Percentiles rank a stretch among this genome's conserved stretches.
These are phyloP conservation scores for Picea engelmannii DNA, from an alignment of 83 land plant species.

Conservation along the genomic window DNA sequence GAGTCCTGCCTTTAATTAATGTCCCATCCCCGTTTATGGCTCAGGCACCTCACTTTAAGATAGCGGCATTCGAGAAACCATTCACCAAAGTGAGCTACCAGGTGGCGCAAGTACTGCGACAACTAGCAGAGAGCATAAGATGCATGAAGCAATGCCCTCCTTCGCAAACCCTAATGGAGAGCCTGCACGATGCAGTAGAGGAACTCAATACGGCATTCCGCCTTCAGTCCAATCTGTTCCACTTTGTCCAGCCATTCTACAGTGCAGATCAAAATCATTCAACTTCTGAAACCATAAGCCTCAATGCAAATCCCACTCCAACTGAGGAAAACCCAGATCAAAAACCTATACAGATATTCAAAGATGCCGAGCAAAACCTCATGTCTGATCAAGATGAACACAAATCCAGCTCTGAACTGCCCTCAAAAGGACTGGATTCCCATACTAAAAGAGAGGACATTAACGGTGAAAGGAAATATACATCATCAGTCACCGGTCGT, in stretches of 20 bases:
- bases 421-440: slow-evolving; percentile 18
- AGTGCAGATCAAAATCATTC: neutral
- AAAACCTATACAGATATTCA: neutral
- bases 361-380: neutral
- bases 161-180: neutral
- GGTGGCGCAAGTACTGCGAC: slow-evolving; percentile 47
- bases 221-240: neutral
- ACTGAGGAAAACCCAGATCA: too few relatives aligned
- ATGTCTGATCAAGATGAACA: neutral
- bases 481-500: slow-evolving; percentile 5
- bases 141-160: slow-evolving; percentile 41
- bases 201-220: neutral
- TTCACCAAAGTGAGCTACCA: slow-evolving; percentile 45
- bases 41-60: slow-evolving; percentile 56
- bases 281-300: neutral
- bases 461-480: slow-evolving; percentile 19
- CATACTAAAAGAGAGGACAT: slow-evolving; percentile 11
- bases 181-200: too few relatives aligned
- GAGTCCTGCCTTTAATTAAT: too few relatives aligned
- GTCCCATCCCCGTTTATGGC: too few relatives aligned
- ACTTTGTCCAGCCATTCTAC: neutral
- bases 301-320: neutral
- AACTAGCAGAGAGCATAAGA: slow-evolving; percentile 51
- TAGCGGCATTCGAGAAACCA: slow-evolving; percentile 45
- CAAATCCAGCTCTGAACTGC: neutral